Percentiles rank a stretch among this genome's conserved stretches.
Evolutionary conservation across 2,329 filamentous ascomycete genomes (phyloP).

Genomic region (Penicillium sclerotiorum): DNA sequence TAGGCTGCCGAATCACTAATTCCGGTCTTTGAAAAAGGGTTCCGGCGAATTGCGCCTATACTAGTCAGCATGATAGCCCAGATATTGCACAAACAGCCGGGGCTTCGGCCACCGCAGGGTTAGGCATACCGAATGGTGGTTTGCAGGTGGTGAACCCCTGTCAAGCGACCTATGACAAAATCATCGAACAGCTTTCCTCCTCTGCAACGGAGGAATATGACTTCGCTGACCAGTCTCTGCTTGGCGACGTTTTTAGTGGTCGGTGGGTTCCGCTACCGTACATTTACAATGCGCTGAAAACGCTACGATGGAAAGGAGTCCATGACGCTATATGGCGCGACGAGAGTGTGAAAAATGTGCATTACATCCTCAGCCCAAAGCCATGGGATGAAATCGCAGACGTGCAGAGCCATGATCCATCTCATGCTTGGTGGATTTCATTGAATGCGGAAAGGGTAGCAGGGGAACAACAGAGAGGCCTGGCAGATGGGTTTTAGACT

Average conservation of each 20-base stretch:
- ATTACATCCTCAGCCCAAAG: conserved; percentile 65
- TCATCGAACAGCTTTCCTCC: conserved; percentile 50
- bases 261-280: conserved; percentile 64
- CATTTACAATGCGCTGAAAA: conserved; percentile 64
- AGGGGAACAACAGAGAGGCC: no score
- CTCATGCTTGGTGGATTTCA: conserved; percentile 62
- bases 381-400: conserved; percentile 59
- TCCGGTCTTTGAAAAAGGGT: conserved; percentile 10
- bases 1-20: not conserved
- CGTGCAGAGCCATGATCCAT: conserved; percentile 47
- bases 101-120: conserved; percentile 52
- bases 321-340: conserved; percentile 64
- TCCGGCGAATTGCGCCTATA: conserved; percentile 64
- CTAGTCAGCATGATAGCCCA: conserved; percentile 51
- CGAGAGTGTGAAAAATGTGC: conserved; percentile 63
- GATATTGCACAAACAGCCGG: conserved; percentile 53
- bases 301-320: conserved; percentile 58
- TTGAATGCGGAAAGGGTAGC: conserved; percentile 55
- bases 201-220: conserved; percentile 55
- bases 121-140: conserved; percentile 63
- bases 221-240: conserved; percentile 48
- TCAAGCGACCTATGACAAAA: conserved; percentile 55
- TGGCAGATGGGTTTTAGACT: no score
- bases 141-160: conserved; percentile 61
- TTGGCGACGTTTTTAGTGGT: conserved; percentile 60